Conservation (phyloP, 139 green algal genomes). For the Asterochloris erici region DNA sequence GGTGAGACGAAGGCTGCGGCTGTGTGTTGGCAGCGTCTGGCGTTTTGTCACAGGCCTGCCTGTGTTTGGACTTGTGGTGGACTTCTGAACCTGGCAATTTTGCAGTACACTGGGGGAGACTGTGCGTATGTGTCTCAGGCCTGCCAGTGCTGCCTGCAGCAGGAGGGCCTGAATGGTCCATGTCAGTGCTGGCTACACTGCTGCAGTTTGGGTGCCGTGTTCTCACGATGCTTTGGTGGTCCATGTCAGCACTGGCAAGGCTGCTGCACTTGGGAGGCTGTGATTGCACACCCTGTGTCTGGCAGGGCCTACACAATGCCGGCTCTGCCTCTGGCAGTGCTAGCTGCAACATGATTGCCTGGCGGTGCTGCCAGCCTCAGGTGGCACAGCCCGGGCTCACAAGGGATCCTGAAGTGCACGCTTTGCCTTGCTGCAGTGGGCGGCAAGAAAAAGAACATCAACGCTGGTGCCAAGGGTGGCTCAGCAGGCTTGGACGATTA, state of each 20-base stretch:
- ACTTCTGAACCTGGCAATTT: background rate
- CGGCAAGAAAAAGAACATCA: slow-evolving; percentile 66
- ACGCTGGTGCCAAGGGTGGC: slow-evolving; percentile 54
- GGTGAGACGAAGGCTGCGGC: slow-evolving; percentile 12
- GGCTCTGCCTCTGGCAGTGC: background rate
- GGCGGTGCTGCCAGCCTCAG: background rate
- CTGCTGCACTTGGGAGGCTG: background rate
- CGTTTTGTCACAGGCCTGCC: background rate
- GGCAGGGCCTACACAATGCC: no score
- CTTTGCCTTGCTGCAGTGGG: slow-evolving; percentile 7
- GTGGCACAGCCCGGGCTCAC: background rate
- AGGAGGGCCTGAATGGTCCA: background rate
- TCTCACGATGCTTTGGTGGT: background rate
- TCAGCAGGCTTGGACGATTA: slow-evolving; percentile 78
- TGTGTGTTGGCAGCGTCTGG: background rate
- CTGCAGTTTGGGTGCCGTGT: background rate
- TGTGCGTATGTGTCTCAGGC: background rate
- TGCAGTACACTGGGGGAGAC: background rate
- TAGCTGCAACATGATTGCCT: background rate
- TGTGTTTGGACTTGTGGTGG: background rate
- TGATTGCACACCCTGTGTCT: background rate
- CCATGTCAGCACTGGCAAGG: background rate
- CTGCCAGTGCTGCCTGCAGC: background rate
- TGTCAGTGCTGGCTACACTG: background rate
- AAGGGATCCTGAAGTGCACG: background rate